Evolutionary conservation across 2,329 filamentous ascomycete species (phyloP).

Genomic region (Aspergillus sp.): DNA sequence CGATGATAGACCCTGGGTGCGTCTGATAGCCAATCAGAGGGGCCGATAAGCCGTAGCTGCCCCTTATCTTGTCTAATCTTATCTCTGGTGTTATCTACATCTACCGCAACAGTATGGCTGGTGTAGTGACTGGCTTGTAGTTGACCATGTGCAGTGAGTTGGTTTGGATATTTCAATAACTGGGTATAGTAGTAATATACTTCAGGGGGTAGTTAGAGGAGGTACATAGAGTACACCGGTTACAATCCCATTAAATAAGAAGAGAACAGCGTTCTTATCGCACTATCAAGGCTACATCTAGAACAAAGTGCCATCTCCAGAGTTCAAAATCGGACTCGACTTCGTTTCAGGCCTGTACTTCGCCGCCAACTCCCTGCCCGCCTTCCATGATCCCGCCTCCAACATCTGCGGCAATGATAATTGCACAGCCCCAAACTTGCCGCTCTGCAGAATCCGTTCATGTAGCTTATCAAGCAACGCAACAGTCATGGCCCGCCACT

Average conservation of each 20-base stretch:
- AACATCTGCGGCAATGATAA: conserved; percentile 55
- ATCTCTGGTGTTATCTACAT: neutral
- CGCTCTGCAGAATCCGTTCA: conserved; percentile 49
- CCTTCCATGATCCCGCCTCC: conserved; percentile 59
- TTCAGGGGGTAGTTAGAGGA: too few species aligned
- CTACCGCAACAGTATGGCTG: neutral
- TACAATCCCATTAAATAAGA: too few species aligned
- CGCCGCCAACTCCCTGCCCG: conserved; percentile 41
- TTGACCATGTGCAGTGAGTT: too few species aligned
- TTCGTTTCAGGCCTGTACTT: conserved; percentile 34
- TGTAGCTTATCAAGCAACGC: conserved; percentile 61
- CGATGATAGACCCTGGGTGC: neutral
- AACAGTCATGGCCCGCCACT: conserved; percentile 67
- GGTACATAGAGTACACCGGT: too few species aligned
- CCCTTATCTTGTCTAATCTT: conserved; percentile 11
- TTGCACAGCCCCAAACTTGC: conserved; percentile 38
- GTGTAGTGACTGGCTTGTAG: too few species aligned
- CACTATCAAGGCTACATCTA: conserved; percentile 16
- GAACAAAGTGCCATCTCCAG: conserved; percentile 45
- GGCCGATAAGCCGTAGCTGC: neutral
- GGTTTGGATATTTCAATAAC: too few species aligned
- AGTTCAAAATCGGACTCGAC: conserved; percentile 43
- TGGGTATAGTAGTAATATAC: too few species aligned
- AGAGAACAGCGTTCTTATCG: too few species aligned
- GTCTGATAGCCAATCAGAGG: neutral